phyloP scores from a whole-genome alignment of 257 asterid species.

The Solanum chiquidenum region DNA sequence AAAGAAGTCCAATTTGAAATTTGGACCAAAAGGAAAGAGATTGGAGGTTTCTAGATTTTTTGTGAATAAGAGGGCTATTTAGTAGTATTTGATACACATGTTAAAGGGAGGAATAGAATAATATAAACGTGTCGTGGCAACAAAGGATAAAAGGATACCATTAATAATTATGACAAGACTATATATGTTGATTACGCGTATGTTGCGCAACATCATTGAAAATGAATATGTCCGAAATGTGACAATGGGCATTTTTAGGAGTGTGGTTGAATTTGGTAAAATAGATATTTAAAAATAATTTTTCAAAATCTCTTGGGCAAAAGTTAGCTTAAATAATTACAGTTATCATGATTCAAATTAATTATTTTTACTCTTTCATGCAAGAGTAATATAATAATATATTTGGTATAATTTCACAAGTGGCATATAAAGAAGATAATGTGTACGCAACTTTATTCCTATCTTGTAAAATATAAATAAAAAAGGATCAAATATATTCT shows the following conservation, averaged over 20 bases:
- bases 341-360: background rate
- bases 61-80: background rate
- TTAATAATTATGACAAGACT: background rate
- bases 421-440: rapidly evolving
- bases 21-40: background rate
- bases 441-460: background rate
- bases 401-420: background rate
- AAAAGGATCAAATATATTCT: background rate
- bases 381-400: too few relatives aligned
- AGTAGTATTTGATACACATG: background rate
- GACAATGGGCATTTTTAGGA: background rate
- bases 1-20: background rate
- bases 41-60: background rate
- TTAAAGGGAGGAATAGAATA: background rate
- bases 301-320: background rate
- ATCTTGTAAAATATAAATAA: rapidly evolving
- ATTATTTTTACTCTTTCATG: background rate
- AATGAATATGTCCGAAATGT: background rate
- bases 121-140: background rate
- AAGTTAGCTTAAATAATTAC: background rate
- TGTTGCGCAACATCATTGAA: background rate
- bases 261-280: background rate
- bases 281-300: too few relatives aligned
- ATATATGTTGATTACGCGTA: background rate
- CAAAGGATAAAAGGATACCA: background rate